Evolutionary conservation across 78 protist species (phyloP), one percentile per base, ranked within the genome.

Genomic region (Paratrimastix pyriformis): DNA sequence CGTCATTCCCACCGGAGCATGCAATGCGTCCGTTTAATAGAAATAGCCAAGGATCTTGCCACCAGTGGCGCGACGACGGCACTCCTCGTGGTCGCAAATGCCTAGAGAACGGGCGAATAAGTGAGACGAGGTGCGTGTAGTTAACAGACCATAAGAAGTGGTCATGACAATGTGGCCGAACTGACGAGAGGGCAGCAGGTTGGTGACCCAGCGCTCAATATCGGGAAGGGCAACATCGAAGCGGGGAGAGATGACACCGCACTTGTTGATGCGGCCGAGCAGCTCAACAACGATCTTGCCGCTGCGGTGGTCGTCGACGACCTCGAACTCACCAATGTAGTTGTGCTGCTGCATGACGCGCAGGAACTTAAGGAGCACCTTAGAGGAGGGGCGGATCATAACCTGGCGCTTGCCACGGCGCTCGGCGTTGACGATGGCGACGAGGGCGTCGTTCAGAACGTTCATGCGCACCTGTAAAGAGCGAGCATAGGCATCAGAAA

Each of bases 251-350:
- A 93, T 94, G 80, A 93, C 98, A 9, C 97, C 99, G 83, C 96
- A 87, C 93, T 96, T 97, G 97, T 96, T 97, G 83, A 97, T 57
- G 78, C 98, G 96, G 21, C 99, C 99, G 81, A 84, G 85, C 46
- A 97, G 91, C 65, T 93, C 86, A 50, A 97, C 88, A 54, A 96
- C 98, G 57, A 94, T 89, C 92, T 97, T 97, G 50, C 98, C 98
- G 18, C 92, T 64, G 57, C 99, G 88, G 87, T 93, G 99, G 87
- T 97, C 99, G 77, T 97, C 99, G 71, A 97, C 74, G 80, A 96
- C 57, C 84, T 95, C 99, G 87, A 94, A 97, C 77, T 97, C 99
- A 50, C 98, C 98, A 58, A 97, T 95, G 96, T 97, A 97, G 81
- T 84, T 90, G 93, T 95, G 97, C 86, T 92, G 91, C 93, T 91